A percentile compares a stretch with the other conserved stretches of the same genome.
Conservation (phyloP, 768 basidiomycete species). For the Rhodocollybia butyracea region DNA sequence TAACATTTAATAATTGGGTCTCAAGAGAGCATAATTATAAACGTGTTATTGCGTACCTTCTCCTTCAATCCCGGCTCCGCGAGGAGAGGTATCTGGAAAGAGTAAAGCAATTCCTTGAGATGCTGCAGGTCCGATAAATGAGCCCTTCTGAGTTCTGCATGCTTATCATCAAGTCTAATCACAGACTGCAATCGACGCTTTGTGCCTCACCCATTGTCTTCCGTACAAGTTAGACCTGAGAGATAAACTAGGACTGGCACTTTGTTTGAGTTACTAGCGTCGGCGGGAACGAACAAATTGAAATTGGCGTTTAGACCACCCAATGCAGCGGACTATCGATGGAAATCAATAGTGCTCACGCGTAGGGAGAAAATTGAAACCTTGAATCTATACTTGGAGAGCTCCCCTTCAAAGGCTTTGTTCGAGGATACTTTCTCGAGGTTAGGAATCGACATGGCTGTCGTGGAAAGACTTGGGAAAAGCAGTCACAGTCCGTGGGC, state of each 20-base stretch:
- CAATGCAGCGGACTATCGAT: constrained; percentile 58
- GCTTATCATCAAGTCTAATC: neutral
- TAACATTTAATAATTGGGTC: too few relatives aligned
- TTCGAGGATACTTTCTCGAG: constrained; percentile 74
- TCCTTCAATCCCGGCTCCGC: constrained; percentile 83
- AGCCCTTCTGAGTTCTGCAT: constrained; percentile 85
- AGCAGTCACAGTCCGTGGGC: neutral
- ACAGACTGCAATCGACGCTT: neutral
- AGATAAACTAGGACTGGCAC: constrained; percentile 79
- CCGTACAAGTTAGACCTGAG: constrained; percentile 85
- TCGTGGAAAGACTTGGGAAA: neutral
- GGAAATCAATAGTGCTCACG: neutral
- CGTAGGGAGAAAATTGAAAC: constrained; percentile 25
- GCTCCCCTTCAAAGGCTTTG: constrained; percentile 75
- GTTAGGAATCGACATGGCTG: neutral
- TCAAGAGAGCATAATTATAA: too few relatives aligned
- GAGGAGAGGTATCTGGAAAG: constrained; percentile 94
- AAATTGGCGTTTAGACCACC: constrained; percentile 73
- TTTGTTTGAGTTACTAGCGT: constrained; percentile 41
- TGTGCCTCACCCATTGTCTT: constrained; percentile 69
- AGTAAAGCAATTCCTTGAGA: constrained; percentile 85
- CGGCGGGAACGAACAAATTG: constrained; percentile 84
- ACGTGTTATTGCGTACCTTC: too few relatives aligned
- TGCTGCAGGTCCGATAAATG: constrained; percentile 83
- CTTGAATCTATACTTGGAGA: constrained; percentile 87